Evolutionary conservation across 495 filamentous ascomycete genomes (phyloP).

Genomic region (Hypoxylon crocopeplum): DNA sequence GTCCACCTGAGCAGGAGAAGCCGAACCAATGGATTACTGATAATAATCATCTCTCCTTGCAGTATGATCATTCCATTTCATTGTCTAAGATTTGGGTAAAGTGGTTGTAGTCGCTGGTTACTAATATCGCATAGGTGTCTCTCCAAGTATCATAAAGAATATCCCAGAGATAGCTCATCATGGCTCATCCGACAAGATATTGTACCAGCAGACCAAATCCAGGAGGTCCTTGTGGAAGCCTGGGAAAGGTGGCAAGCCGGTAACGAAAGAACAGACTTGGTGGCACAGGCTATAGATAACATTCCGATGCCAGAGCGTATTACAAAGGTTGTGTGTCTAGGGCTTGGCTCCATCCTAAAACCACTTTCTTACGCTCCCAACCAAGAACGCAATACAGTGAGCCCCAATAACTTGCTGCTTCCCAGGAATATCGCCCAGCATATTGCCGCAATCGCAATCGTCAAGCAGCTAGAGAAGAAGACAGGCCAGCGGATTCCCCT

Average conservation of each 20-base stretch:
- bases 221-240: not conserved
- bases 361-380: too few species aligned
- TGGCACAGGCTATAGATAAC: constrained; percentile 11
- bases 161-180: not conserved
- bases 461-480: constrained; percentile 9
- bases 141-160: constrained; percentile 5
- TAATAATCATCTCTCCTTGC: not conserved
- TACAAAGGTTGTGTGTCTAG: constrained; percentile 21
- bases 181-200: not conserved
- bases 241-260: constrained; percentile 20
- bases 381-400: not conserved
- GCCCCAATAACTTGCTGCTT: too few species aligned
- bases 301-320: constrained; percentile 19
- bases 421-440: constrained; percentile 11
- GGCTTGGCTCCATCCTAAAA: too few species aligned
- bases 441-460: constrained; percentile 13
- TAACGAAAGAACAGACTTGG: not conserved
- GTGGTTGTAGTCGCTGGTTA: not conserved
- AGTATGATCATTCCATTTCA: constrained; percentile 1
- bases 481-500: not conserved
- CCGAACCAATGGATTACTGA: constrained; percentile 6
- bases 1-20: constrained; percentile 11
- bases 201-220: not conserved
- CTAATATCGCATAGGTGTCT: constrained; percentile 7
- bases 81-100: not conserved